Evolutionary conservation across 768 basidiomycete genomes (phyloP).

Genomic region (Xanthoconium stramineum): DNA sequence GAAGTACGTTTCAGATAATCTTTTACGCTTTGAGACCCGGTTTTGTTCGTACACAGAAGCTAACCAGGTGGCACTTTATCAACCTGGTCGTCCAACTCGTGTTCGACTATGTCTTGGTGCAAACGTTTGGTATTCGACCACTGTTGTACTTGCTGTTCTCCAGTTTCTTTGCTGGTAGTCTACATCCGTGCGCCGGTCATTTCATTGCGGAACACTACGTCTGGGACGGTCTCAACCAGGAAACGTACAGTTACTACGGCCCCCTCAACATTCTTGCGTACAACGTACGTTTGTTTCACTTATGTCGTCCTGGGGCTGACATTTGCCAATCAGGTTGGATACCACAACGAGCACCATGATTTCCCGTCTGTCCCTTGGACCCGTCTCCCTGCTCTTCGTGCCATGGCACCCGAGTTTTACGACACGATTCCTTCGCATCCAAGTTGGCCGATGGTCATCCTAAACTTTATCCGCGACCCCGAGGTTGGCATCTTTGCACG

Average conservation of each 20-base stretch:
- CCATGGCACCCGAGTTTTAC: slow-evolving; percentile 90
- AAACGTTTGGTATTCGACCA: slow-evolving; percentile 42
- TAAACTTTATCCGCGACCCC: slow-evolving; percentile 89
- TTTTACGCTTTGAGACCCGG: slow-evolving; percentile 97
- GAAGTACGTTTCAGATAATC: slow-evolving; percentile 92
- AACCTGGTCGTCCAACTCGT: slow-evolving; percentile 68
- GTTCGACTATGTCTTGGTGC: slow-evolving; percentile 70
- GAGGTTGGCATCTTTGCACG: slow-evolving; percentile 88
- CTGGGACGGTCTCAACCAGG: slow-evolving; percentile 89
- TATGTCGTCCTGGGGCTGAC: neutral
- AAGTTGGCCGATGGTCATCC: slow-evolving; percentile 92
- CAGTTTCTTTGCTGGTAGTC: slow-evolving; percentile 93
- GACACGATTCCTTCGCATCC: slow-evolving; percentile 82
- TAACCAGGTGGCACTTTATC: slow-evolving; percentile 81
- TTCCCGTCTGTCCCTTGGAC: slow-evolving; percentile 98
- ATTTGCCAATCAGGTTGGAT: slow-evolving; percentile 67
- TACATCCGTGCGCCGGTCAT: slow-evolving; percentile 95
- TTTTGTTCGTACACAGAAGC: slow-evolving; percentile 79
- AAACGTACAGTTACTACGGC: slow-evolving; percentile 98
- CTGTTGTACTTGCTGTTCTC: slow-evolving; percentile 82
- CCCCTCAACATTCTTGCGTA: slow-evolving; percentile 87
- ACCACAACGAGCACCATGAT: slow-evolving; percentile 99
- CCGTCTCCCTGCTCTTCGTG: slow-evolving; percentile 75
- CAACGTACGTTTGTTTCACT: slow-evolving; percentile 59
- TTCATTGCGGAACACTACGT: slow-evolving; percentile 98